Evolutionary conservation across 2,329 filamentous ascomycete genomes (phyloP).

Genomic region (Graphiopsis chlorocephala): DNA sequence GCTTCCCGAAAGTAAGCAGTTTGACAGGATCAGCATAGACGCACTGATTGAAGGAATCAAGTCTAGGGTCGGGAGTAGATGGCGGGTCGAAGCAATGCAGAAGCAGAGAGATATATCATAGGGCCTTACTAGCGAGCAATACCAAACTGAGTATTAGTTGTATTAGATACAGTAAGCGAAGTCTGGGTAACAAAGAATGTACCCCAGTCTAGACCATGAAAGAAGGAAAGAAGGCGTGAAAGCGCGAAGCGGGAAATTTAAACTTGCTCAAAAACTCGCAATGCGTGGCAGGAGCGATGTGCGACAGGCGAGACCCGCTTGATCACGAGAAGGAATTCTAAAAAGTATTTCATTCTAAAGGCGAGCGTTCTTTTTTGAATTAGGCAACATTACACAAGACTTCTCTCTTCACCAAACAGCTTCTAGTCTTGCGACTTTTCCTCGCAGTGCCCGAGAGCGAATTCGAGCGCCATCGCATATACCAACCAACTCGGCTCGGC

Average conservation of each 20-base stretch:
- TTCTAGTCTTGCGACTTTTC: not conserved
- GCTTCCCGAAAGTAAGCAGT: not conserved
- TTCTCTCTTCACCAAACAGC: not conserved
- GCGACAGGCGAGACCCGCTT: not conserved
- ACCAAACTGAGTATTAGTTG: too few species aligned
- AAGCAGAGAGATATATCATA: not conserved
- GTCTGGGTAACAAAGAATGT: not conserved
- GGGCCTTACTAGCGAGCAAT: not conserved
- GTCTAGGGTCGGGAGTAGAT: not conserved
- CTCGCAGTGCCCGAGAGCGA: not conserved
- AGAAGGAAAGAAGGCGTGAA: not conserved
- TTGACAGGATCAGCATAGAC: not conserved
- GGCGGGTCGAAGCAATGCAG: not conserved
- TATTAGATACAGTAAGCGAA: not conserved
- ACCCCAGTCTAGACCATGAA: not conserved
- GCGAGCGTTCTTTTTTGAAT: not conserved
- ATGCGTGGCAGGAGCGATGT: not conserved
- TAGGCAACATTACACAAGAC: not conserved
- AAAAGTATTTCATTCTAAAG: not conserved
- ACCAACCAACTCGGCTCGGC: not conserved
- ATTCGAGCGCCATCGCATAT: not conserved
- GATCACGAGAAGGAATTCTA: slow-evolving; percentile 3
- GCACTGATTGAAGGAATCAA: not conserved
- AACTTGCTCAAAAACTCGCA: slow-evolving; percentile 14
- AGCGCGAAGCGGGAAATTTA: not conserved